phyloP scores from a whole-genome alignment of 805 yeast species.

The Sugiyamaella americana region DNA sequence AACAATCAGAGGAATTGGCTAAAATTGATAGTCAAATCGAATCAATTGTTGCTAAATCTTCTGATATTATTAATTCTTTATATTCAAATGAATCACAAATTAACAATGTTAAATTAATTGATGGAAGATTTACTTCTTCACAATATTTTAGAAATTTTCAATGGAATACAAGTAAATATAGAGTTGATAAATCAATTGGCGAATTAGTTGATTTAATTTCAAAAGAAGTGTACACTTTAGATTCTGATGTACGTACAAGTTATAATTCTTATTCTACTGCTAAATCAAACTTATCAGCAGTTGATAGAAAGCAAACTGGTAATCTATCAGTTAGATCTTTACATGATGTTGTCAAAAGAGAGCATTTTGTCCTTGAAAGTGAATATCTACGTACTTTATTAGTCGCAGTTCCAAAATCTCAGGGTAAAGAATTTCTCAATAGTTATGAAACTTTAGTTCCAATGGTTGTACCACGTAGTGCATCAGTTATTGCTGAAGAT shows the following conservation, averaged over 20 bases:
- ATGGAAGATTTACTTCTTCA: constrained; percentile 46
- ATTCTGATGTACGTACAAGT: constrained; percentile 75
- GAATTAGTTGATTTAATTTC: constrained; percentile 66
- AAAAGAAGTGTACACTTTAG: constrained; percentile 74
- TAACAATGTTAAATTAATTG: constrained; percentile 45
- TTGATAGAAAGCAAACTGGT: constrained; percentile 90
- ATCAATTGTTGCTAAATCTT: constrained; percentile 61
- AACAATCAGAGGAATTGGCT: constrained; percentile 81
- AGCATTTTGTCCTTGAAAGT: constrained; percentile 76
- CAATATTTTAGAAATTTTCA: constrained; percentile 67
- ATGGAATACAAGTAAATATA: constrained; percentile 85
- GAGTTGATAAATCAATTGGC: constrained; percentile 75
- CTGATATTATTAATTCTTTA: constrained; percentile 60
- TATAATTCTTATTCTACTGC: constrained; percentile 73
- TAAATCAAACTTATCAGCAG: constrained; percentile 74
- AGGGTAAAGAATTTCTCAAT: constrained; percentile 53
- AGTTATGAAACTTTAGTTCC: constrained; percentile 69
- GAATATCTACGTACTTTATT: constrained; percentile 84
- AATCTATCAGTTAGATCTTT: constrained; percentile 86
- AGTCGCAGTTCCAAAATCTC: constrained; percentile 75
- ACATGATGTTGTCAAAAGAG: constrained; percentile 79
- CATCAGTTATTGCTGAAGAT: constrained; percentile 63
- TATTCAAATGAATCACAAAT: constrained; percentile 37
- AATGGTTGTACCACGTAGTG: constrained; percentile 91
- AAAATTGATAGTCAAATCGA: constrained; percentile 78